Percentiles rank a stretch among this genome's conserved stretches.
phyloP scores from a whole-genome alignment of 768 basidiomycete genomes.

The Ramaria sp. region DNA sequence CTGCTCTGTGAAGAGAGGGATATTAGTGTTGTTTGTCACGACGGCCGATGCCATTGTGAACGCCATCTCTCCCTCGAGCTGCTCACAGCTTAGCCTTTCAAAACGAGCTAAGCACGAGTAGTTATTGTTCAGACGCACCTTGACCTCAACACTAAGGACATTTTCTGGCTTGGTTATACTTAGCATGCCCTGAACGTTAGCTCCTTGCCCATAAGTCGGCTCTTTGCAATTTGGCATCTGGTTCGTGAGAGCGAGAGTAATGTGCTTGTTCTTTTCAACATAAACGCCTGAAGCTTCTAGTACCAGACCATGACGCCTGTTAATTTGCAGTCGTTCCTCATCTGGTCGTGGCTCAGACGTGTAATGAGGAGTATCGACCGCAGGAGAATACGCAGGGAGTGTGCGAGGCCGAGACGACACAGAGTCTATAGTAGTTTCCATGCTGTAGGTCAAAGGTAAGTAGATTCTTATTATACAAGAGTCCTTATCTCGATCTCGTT shows the following conservation, averaged over 20 bases:
- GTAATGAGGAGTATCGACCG: constrained; percentile 32
- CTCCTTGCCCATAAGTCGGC: constrained; percentile 49
- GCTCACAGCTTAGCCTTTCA: not conserved
- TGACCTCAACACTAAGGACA: constrained; percentile 51
- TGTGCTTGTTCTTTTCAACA: constrained; percentile 3
- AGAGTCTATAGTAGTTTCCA: too few relatives aligned
- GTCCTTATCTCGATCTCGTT: too few relatives aligned
- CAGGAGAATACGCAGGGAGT: constrained; percentile 5
- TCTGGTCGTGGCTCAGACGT: constrained; percentile 40
- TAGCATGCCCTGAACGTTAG: constrained; percentile 43
- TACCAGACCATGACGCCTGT: not conserved
- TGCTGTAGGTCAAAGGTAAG: too few relatives aligned
- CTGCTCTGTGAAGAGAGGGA: not conserved
- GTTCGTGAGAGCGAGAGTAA: constrained; percentile 38
- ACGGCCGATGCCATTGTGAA: constrained; percentile 1
- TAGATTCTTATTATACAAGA: too few relatives aligned
- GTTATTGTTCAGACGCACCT: constrained; percentile 27
- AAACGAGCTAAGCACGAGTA: not conserved
- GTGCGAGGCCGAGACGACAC: not conserved
- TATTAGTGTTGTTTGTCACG: not conserved
- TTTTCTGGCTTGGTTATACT: constrained; percentile 45
- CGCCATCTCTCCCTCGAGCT: constrained; percentile 3
- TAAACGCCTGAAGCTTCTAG: constrained; percentile 5
- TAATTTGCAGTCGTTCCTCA: constrained; percentile 35
- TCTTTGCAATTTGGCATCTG: constrained; percentile 40